phyloP scores from a whole-genome alignment of 192 early-diverging fungal genomes.

The Coemansia sp. region DNA sequence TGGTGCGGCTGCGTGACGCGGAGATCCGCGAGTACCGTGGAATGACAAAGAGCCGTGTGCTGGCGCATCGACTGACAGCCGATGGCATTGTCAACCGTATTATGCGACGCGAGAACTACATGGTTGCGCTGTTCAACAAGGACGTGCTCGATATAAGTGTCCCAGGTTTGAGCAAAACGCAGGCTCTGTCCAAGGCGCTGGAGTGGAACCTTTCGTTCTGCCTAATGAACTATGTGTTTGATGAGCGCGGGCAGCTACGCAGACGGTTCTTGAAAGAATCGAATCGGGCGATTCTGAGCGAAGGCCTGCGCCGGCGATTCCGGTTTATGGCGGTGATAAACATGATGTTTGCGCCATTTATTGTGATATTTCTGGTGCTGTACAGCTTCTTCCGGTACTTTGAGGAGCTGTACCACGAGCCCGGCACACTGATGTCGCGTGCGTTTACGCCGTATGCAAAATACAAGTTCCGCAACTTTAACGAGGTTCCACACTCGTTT shows the following conservation, averaged over 20 bases:
- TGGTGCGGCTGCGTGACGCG: conserved; percentile 69
- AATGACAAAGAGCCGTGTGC: conserved; percentile 51
- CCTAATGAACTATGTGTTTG: conserved; percentile 83
- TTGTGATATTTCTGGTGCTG: conserved; percentile 74
- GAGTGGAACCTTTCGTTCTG: conserved; percentile 92
- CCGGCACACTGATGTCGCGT: conserved; percentile 74
- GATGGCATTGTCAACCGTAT: conserved; percentile 88
- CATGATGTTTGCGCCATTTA: conserved; percentile 81
- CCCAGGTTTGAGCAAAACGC: conserved; percentile 57
- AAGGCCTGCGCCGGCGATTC: conserved; percentile 75
- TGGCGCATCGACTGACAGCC: conserved; percentile 58
- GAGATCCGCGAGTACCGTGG: conserved; percentile 56
- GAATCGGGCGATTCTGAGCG: conserved; percentile 61
- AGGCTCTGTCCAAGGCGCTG: conserved; percentile 79
- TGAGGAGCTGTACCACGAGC: conserved; percentile 81
- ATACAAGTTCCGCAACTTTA: conserved; percentile 97
- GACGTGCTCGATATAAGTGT: conserved; percentile 79
- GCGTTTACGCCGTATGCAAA: conserved; percentile 80
- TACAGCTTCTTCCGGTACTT: conserved; percentile 92
- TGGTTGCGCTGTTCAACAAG: conserved; percentile 93
- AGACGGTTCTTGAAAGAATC: conserved; percentile 76
- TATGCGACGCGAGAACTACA: conserved; percentile 96
- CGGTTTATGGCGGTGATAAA: conserved; percentile 84
- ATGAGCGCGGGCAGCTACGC: conserved; percentile 78
- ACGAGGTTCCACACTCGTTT: conserved; percentile 93